phyloP scores from a whole-genome alignment of 176 grass and related monocot genomes.

The Oryza glumipatula region DNA sequence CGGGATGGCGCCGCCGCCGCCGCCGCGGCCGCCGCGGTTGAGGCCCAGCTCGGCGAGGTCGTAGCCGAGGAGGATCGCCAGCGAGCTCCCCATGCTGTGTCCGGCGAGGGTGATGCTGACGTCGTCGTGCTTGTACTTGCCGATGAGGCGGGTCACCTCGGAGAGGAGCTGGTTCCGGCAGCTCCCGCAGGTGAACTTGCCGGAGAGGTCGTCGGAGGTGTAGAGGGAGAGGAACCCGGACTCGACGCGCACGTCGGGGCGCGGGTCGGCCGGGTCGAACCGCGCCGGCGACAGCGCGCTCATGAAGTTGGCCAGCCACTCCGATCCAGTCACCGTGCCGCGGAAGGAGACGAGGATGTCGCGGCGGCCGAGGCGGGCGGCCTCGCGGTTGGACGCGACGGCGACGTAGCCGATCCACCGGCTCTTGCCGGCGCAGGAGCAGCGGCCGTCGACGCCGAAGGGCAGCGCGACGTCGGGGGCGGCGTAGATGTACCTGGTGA shows the following conservation, averaged over 20 bases:
- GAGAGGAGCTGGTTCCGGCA: slow-evolving; percentile 81
- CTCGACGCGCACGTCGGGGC: slow-evolving; percentile 66
- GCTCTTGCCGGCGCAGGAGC: slow-evolving; percentile 38
- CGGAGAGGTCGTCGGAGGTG: slow-evolving; percentile 56
- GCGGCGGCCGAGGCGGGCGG: slow-evolving; percentile 47
- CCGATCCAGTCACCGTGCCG: slow-evolving; percentile 62
- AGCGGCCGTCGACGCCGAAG: no score
- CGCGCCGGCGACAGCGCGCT: slow-evolving; percentile 67
- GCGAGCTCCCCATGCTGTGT: slow-evolving; percentile 87
- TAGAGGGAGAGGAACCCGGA: slow-evolving; percentile 75
- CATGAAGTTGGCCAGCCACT: slow-evolving; percentile 90
- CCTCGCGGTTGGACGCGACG: slow-evolving; percentile 29
- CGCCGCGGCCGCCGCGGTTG: slow-evolving; percentile 15
- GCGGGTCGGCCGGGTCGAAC: slow-evolving; percentile 62
- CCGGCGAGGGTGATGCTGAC: slow-evolving; percentile 74
- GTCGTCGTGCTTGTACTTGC: slow-evolving; percentile 52
- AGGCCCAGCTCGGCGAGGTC: slow-evolving; percentile 74
- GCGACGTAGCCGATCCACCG: slow-evolving; percentile 87
- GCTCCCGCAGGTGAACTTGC: slow-evolving; percentile 59
- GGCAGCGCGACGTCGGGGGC: slow-evolving; percentile 42
- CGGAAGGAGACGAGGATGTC: slow-evolving; percentile 78
- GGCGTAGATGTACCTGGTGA: slow-evolving; percentile 79
- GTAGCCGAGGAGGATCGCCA: slow-evolving; percentile 73
- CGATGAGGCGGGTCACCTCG: slow-evolving; percentile 49
- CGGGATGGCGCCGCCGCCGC: slow-evolving; percentile 7